Percentiles rank a stretch among this genome's conserved stretches.
Evolutionary conservation across 768 basidiomycete genomes (phyloP).

Genomic region (Kondoa malvinella): DNA sequence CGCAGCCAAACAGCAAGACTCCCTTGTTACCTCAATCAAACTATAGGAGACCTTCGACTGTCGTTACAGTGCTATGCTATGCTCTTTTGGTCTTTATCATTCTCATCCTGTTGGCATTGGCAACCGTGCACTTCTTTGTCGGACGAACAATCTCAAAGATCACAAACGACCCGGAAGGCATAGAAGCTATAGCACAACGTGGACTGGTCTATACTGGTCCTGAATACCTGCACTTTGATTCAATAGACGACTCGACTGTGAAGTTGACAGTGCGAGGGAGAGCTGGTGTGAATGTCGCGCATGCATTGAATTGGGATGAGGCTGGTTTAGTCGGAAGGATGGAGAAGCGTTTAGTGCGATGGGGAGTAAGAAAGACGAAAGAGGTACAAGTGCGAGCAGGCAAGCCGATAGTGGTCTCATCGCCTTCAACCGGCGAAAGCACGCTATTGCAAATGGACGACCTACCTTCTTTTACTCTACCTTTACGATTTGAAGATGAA

Average conservation of each 20-base stretch:
- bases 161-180: background rate
- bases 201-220: background rate
- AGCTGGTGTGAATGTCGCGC: background rate
- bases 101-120: background rate
- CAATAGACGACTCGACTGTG: background rate
- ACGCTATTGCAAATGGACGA: background rate
- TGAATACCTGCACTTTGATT: background rate
- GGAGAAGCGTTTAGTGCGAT: background rate
- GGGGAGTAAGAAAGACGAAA: background rate
- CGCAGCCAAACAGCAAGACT: background rate
- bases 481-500: background rate
- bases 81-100: background rate
- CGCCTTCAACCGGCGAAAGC: background rate
- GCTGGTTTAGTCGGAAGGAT: background rate
- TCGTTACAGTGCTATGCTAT: conserved; percentile 8
- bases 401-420: background rate
- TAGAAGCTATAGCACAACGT: background rate
- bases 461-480: background rate
- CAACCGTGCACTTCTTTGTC: background rate
- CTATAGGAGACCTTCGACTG: background rate
- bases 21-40: background rate
- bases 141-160: conserved; percentile 3
- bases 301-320: conserved; percentile 1
- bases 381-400: background rate
- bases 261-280: background rate